phyloP scores from a whole-genome alignment of 805 yeast species.

The Lipomyces chichibuensis region DNA sequence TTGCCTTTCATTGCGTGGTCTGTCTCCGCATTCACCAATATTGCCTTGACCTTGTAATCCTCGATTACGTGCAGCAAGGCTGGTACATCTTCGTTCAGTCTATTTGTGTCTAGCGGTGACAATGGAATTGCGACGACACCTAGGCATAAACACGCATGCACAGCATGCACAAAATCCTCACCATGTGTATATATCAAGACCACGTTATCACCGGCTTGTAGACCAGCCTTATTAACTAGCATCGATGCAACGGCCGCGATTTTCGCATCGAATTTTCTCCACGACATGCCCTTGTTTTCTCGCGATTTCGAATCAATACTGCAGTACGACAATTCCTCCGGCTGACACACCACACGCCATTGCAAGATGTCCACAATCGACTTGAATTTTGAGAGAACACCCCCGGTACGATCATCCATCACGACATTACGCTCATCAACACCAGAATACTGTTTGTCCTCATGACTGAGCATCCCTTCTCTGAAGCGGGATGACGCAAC shows the following conservation, averaged over 20 bases:
- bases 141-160: conserved; percentile 82
- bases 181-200: conserved; percentile 82
- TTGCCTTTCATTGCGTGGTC: conserved; percentile 71
- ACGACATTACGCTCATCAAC: conserved; percentile 76
- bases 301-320: conserved; percentile 49
- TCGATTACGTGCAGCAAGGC: conserved; percentile 66
- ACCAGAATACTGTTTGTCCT: conserved; percentile 78
- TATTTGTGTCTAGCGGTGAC: conserved; percentile 65
- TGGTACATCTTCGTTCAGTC: conserved; percentile 73
- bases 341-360: conserved; percentile 71
- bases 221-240: conserved; percentile 64
- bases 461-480: conserved; percentile 58
- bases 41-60: conserved; percentile 69
- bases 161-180: conserved; percentile 81
- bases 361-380: conserved; percentile 74
- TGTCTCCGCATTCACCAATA: conserved; percentile 77
- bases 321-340: conserved; percentile 77
- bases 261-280: conserved; percentile 81
- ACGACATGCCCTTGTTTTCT: conserved; percentile 60
- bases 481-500: conserved; percentile 71
- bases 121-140: conserved; percentile 81
- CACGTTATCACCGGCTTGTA: conserved; percentile 72
- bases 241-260: conserved; percentile 75
- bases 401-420: conserved; percentile 74
- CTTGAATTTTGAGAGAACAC: conserved; percentile 71